phyloP scores from a whole-genome alignment of 805 yeast genomes.

The Spathaspora passalidarum region DNA sequence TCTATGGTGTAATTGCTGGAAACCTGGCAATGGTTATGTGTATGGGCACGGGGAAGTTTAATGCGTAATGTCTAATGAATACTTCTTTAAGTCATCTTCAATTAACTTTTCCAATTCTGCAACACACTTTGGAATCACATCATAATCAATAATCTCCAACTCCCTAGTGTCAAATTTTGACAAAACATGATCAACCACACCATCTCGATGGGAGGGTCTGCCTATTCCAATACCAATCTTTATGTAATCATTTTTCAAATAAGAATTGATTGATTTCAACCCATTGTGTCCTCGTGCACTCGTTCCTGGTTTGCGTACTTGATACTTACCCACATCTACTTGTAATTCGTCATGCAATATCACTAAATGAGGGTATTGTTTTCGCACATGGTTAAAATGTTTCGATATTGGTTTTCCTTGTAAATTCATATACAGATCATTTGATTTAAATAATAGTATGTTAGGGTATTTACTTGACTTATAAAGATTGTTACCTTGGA shows the following conservation, averaged over 20 bases:
- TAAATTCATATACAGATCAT: conserved; percentile 64
- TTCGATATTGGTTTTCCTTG: conserved; percentile 59
- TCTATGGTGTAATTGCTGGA: background rate
- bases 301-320: conserved; percentile 56
- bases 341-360: conserved; percentile 81
- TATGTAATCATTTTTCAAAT: conserved; percentile 46
- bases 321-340: conserved; percentile 60
- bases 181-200: conserved; percentile 59
- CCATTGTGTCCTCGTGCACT: conserved; percentile 87
- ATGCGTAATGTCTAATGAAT: no score
- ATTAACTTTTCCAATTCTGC: conserved; percentile 25
- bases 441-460: conserved; percentile 45
- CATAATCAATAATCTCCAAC: conserved; percentile 31
- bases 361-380: conserved; percentile 33
- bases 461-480: conserved; percentile 19
- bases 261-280: conserved; percentile 51
- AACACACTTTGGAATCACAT: conserved; percentile 41
- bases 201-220: conserved; percentile 48
- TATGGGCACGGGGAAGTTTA: no score
- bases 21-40: background rate
- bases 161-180: conserved; percentile 49
- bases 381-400: conserved; percentile 42
- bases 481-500: conserved; percentile 3
- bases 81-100: conserved; percentile 17
- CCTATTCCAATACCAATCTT: conserved; percentile 79